phyloP scores from a whole-genome alignment of 2,329 filamentous ascomycete genomes.

The Aspergillus eucalypticola region DNA sequence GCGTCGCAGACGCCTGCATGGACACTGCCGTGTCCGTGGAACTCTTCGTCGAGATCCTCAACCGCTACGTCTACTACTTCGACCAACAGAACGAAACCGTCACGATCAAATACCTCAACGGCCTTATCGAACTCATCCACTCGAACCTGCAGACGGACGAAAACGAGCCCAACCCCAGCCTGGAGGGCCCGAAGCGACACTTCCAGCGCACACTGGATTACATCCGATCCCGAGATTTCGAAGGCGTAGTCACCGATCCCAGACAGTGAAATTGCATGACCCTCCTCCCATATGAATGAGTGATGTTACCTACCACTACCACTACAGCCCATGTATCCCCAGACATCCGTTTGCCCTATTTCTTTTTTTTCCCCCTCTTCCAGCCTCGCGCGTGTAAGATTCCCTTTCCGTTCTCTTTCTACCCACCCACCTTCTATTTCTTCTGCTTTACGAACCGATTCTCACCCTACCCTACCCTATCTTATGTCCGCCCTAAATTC shows the following conservation, averaged over 20 bases:
- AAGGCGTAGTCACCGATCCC: conserved; percentile 76
- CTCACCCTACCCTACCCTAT: background rate
- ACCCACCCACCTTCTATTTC: background rate
- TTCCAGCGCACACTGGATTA: conserved; percentile 95
- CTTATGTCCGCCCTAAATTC: background rate
- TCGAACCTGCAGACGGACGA: conserved; percentile 89
- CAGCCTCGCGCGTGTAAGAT: conserved; percentile 8
- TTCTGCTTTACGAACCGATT: background rate
- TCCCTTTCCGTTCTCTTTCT: background rate
- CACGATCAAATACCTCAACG: conserved; percentile 96
- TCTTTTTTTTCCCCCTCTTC: background rate
- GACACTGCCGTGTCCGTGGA: conserved; percentile 96
- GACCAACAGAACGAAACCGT: conserved; percentile 99
- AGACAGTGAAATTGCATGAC: conserved; percentile 41
- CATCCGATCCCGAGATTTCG: conserved; percentile 86
- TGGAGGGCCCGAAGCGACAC: conserved; percentile 89
- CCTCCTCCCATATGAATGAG: conserved; percentile 2
- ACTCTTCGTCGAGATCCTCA: conserved; percentile 96
- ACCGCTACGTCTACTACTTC: conserved; percentile 99
- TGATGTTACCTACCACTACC: conserved; percentile 7
- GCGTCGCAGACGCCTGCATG: conserved; percentile 98
- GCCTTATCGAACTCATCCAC: conserved; percentile 96
- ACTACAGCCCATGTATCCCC: background rate
- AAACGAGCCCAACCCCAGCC: conserved; percentile 61
- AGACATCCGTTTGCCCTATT: background rate